Conservation (phyloP, 83 land plant genomes). For the Picea abies region DNA sequence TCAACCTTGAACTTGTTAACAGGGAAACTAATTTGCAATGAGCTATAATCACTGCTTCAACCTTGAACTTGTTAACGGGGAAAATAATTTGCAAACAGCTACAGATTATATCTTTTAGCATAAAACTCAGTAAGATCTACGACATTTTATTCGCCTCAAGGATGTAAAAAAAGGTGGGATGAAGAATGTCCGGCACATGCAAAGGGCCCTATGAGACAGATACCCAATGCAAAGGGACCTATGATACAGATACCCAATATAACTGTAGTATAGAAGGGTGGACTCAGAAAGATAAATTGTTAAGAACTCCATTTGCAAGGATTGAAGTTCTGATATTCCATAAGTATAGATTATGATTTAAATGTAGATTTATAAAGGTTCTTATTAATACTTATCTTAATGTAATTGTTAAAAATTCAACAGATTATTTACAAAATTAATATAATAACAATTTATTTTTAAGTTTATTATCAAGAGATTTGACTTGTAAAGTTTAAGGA, state of each 20-base stretch:
- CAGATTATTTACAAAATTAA: no score
- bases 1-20: no score
- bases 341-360: background rate
- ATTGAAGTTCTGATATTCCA: slow-evolving; percentile 36
- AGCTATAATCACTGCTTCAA: background rate
- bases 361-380: background rate
- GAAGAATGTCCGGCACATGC: background rate
- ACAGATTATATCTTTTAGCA: background rate
- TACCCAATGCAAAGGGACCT: no score
- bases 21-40: background rate
- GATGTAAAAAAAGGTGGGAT: background rate
- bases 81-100: background rate
- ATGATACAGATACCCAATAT: no score
- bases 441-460: no score
- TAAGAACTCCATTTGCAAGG: slow-evolving; percentile 80
- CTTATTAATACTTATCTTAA: background rate
- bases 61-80: no score
- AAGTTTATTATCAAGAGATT: no score
- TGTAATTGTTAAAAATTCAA: no score
- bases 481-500: no score
- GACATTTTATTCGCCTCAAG: background rate
- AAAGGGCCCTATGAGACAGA: background rate
- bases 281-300: slow-evolving; percentile 49
- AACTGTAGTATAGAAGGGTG: no score
- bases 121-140: background rate